Percentiles rank a stretch among this genome's conserved stretches.
These are phyloP conservation scores for Boeremia lycopersici DNA, from an alignment of 2,329 filamentous ascomycete genomes.

Conservation along the genomic window DNA sequence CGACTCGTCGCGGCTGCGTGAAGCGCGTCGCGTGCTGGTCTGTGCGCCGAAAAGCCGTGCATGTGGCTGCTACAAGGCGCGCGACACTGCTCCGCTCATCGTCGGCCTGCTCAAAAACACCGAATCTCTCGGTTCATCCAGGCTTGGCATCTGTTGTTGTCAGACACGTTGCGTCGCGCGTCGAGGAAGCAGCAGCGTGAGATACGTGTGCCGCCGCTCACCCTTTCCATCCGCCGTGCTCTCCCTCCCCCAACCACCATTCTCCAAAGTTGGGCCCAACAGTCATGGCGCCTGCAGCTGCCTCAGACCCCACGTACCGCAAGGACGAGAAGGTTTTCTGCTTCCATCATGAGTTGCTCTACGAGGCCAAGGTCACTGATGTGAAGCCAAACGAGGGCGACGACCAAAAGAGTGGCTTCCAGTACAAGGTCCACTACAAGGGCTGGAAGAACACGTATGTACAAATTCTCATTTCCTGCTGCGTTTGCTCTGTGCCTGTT, in stretches of 20 bases:
- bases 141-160: slow-evolving; percentile 2
- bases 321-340: slow-evolving; percentile 93
- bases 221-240: slow-evolving; percentile 21
- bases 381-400: slow-evolving; percentile 65
- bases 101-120: slow-evolving; percentile 12
- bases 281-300: slow-evolving; percentile 60
- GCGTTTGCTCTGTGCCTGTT: not conserved
- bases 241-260: slow-evolving; percentile 17
- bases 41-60: slow-evolving; percentile 28
- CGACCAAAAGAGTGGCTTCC: slow-evolving; percentile 75
- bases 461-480: not conserved
- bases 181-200: slow-evolving; percentile 17
- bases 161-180: slow-evolving; percentile 1
- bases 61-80: slow-evolving; percentile 4
- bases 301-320: slow-evolving; percentile 60
- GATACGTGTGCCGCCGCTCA: slow-evolving; percentile 25
- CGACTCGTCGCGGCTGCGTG: not conserved
- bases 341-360: slow-evolving; percentile 96
- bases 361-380: slow-evolving; percentile 95
- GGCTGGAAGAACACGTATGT: slow-evolving; percentile 97
- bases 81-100: not conserved
- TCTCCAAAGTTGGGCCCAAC: slow-evolving; percentile 15
- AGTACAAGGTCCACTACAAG: slow-evolving; percentile 97
- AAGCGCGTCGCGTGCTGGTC: slow-evolving; percentile 32
- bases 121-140: not conserved